Evolutionary conservation across 352 stramenopile genomes (phyloP), one percentile per base, ranked within the genome.

Genomic region (Pythium scleroteichum): DNA sequence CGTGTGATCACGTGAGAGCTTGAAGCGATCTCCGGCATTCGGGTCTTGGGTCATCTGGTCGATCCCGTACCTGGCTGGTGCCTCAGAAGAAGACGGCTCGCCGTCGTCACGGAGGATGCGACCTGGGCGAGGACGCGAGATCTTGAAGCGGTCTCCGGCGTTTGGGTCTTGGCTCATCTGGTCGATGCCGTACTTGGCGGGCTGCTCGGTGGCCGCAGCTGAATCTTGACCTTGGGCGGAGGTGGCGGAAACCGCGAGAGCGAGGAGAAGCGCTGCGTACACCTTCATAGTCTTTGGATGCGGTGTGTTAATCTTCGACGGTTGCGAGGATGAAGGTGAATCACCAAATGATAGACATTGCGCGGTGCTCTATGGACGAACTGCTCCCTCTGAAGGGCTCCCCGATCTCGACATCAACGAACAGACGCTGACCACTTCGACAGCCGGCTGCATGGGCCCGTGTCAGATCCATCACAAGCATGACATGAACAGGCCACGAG

Each of bases 281-380:
- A 49, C 16, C 17, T 49, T 39, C 51, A 58, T 58, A 12, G 22
- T 46, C 39, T 29, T 0, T 19, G 8, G 27, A 7, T 22, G 20
- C 27, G 3, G 53, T 38, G 39, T 38, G 22, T 8, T 3, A 4
- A 19, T 22, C 26, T 27, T 22, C 3, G 13, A 19, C n/a, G 14
- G 10, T 20, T 58, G 38, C 14, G 23, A 8, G 14, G 23, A 13
- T 38, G 3, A 19, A 26, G 38, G 39, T 24, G 17, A 58, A 38
- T 40, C 35, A 24, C 38, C 23, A 40, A 58, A 49, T 58, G 51
- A 44, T n/a, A n/a, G n/a, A n/a, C n/a, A n/a, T n/a, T n/a, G n/a
- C n/a, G n/a, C n/a, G 38, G 17, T 13, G 16, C 38, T 17, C 38
- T 44, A 44, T 44, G 38, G 16, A 20, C 14, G 38, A 13, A n/a